These are phyloP conservation scores for Tillandsia leiboldiana DNA, from an alignment of 176 grass and related monocot genomes.

Conservation along the genomic window DNA sequence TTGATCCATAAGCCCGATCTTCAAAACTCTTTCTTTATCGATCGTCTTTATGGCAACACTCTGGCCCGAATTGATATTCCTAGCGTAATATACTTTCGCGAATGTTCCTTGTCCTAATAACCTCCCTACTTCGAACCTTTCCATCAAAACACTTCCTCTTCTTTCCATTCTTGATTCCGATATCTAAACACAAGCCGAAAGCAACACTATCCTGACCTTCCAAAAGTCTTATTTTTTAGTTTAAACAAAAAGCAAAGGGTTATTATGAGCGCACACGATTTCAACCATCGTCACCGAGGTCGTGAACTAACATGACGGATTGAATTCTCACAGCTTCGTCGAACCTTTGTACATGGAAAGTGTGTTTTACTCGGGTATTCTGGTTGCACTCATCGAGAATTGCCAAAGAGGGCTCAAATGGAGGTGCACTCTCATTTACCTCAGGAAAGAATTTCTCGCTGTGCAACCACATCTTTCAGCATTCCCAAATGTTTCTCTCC, in stretches of 20 bases:
- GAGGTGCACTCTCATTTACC: constrained; percentile 16
- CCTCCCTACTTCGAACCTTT: constrained; percentile 55
- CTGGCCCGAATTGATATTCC: constrained; percentile 30
- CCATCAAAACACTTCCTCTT: constrained; percentile 39
- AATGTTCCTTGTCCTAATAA: constrained; percentile 65
- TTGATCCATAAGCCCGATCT: constrained; percentile 43
- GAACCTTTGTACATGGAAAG: constrained; percentile 17
- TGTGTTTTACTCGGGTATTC: constrained; percentile 9
- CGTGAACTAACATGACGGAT: constrained; percentile 26
- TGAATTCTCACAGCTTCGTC: constrained; percentile 33
- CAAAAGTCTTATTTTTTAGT: constrained; percentile 10
- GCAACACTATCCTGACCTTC: neutral
- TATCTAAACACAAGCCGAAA: neutral
- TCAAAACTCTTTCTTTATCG: constrained; percentile 54
- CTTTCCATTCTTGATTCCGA: constrained; percentile 19
- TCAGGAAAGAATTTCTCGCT: constrained; percentile 26
- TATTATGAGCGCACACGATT: constrained; percentile 1
- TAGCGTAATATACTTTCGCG: constrained; percentile 59
- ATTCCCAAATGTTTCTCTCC: constrained; percentile 43
- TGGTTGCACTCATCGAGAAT: constrained; percentile 31
- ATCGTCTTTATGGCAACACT: constrained; percentile 67
- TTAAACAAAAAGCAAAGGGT: neutral
- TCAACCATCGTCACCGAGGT: constrained; percentile 62
- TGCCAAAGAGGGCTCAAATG: constrained; percentile 9
- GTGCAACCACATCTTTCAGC: constrained; percentile 94